Evolutionary conservation across 768 basidiomycete genomes (phyloP), one percentile per base, ranked within the genome.

Genomic region (Serpula lacrymans): DNA sequence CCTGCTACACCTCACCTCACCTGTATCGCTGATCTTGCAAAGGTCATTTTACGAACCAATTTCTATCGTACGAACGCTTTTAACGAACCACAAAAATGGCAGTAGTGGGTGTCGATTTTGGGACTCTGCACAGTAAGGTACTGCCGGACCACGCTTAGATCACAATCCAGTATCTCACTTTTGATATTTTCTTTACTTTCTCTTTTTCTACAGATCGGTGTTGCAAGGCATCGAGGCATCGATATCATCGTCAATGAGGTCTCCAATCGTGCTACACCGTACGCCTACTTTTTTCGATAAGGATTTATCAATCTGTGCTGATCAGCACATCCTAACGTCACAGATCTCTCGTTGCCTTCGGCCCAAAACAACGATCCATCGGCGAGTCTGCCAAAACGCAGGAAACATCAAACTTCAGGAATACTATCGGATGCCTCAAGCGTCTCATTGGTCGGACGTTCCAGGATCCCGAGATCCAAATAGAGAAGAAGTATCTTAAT

Each of bases 201-300:
- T 49, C 47, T 47, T n/a, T 37, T 25, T 30, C 34, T 60, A 7
- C 50, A 89, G 90, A 93, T 97, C 62, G 93, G 93, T 71, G 93
- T 95, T 49, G 93, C 93, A 14, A 78, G 93, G 67, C 85, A 89
- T 68, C 78, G 90, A 58, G 95, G 95, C 52, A 95, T 99, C 71
- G 95, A 99, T 76, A 93, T 99, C 66, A 95, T 99, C 71, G 74
- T 82, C 46, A 99, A 99, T 65, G 95, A 99, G 63, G 92, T 94
- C 46, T 97, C 94, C 12, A 97, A 97, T 74, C 87, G 96, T 41
- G 79, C 84, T 12, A 98, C 94, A 18, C 95, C 95, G 92, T 97
- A 47, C 58, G 91, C 78, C 6, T 14, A 7, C n/a, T 17, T 14
- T 41, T 26, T 34, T 22, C 3, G n/a, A n/a, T n/a, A n/a, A n/a